Base-by-base conservation (phyloP, 345 rosid species). In the Lepidium didymum region DNA sequence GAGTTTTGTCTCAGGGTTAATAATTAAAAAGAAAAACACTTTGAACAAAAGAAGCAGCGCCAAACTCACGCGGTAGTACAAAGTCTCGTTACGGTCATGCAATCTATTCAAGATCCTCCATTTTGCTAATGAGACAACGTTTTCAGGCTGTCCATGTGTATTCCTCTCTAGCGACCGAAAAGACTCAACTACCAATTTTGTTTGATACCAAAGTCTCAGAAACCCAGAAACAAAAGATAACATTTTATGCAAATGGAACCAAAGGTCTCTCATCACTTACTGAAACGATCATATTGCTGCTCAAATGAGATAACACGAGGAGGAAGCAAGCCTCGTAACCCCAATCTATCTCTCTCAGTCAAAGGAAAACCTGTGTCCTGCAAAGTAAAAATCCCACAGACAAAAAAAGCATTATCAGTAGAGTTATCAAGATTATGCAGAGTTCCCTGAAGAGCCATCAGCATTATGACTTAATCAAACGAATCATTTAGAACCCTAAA, bases 101-200 rank as follows among this genome's bases (percentile, higher is more conserved):
- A 94, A 81, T 68, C 99, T 79, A 75, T 94, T 94, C 71, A 94
- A 81, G 49, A 94, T 91, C 86, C 99, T 91, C 99, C 99, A 94
- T 73, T 94, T 94, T 4, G 97, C 92, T 57, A 94, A 80, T 21
- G 97, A 82, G 0, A 87, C 92, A 69, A 75, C 64, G 68, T 82
- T 65, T 14, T 91, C 81, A 1, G 91, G 86, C 45, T 89, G 84
- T 25, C 89, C 83, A 14, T 29, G 54, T 4, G 96, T 91, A 51
- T 91, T 94, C 72, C 79, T 94, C 91, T 89, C 97, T 21, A 94
- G 80, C 0, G 99, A 94, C 21, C 81, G 91, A 55, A 83, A 94
- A 1, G 99, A 91, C 76, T 94, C 93, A 85, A 94, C 99, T 94
- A 73, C 68, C 25, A 81, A 15, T 10, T 18, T 2, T 15, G 15